phyloP scores from a whole-genome alignment of 495 filamentous ascomycete species.

The Penicillium bialowiezense region DNA sequence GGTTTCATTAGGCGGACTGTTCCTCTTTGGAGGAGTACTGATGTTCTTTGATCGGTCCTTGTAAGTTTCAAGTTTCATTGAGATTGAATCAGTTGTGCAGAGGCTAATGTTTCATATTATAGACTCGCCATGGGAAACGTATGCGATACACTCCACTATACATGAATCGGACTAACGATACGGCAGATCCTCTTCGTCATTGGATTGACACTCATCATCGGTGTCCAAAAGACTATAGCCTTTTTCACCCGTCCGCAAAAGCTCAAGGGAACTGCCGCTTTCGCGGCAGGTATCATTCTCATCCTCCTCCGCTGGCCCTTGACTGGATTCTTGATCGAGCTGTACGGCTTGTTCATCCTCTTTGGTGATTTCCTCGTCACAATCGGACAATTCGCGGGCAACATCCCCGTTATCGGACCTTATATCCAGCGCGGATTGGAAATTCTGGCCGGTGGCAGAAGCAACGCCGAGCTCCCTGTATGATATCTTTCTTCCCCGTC shows the following conservation, averaged over 20 bases:
- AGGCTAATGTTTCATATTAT: constrained; percentile 19
- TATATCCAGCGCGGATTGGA: constrained; percentile 72
- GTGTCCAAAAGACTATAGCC: constrained; percentile 79
- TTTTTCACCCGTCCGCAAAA: constrained; percentile 96
- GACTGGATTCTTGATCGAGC: constrained; percentile 83
- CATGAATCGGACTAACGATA: constrained; percentile 14
- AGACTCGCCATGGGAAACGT: constrained; percentile 89
- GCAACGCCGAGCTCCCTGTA: constrained; percentile 77
- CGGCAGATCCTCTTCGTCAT: constrained; percentile 92
- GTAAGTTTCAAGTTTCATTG: constrained; percentile 40
- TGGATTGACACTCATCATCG: constrained; percentile 92
- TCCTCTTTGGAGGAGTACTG: constrained; percentile 87
- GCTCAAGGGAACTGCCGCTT: constrained; percentile 85
- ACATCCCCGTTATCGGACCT: constrained; percentile 80
- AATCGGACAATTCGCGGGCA: constrained; percentile 79
- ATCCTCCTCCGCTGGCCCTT: constrained; percentile 88
- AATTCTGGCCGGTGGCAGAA: constrained; percentile 56
- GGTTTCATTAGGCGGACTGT: constrained; percentile 68
- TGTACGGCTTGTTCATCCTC: constrained; percentile 87
- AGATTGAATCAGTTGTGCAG: background rate
- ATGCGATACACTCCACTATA: constrained; percentile 13
- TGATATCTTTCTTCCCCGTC: constrained; percentile 17
- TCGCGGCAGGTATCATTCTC: constrained; percentile 76
- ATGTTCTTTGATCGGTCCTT: constrained; percentile 98
- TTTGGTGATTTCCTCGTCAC: constrained; percentile 97